Evolutionary conservation across 129 eudicot species (phyloP), one percentile per base, ranked within the genome.

Genomic region (Chrysanthemum makinoi): DNA sequence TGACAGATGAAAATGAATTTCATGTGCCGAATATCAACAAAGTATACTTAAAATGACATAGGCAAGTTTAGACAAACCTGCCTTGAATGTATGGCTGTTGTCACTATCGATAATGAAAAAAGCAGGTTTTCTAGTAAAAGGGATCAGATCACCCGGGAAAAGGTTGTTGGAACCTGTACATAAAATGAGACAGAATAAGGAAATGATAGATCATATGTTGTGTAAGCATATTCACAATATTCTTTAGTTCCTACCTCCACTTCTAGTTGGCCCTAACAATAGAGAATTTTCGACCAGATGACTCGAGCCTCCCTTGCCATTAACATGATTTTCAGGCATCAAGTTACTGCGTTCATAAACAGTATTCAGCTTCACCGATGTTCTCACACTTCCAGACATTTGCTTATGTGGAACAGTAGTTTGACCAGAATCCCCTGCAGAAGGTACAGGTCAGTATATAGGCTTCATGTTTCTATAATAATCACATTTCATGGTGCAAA

Each of bases 71-170:
- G 85, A 94, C 97, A 94, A 94, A 94, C 99, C 99, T 94, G 99
- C 99, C 99, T 94, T 94, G 96, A 94, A 94, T 85, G 97, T 87
- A 82, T 84, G 93, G 97, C 99, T 94, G 86, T 75, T 90, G 76
- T 94, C 96, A 70, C 99, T 88, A 63, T 94, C 99, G 72, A 94
- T 86, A 66, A 94, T 83, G 72, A 90, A 75, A 74, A 94, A 94
- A 48, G 92, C 86, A 59, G 99, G 99, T 68, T 84, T 86, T 86
- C 99, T 81, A 17, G 97, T 94, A 74, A 94, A 94, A 62, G 99
- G 97, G 72, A 94, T 82, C 46, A 94, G 54, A 81, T 94, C 99
- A 44, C 76, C 96, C 19, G 99, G 94, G 64, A 79, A 94, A 50
- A 94, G 86, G 82, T 75, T 72, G 82, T 87, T 90, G 65, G 91